Percentiles rank a stretch among this genome's conserved stretches.
phyloP scores from a whole-genome alignment of 2,329 filamentous ascomycete genomes.

The Madurella fahalii region DNA sequence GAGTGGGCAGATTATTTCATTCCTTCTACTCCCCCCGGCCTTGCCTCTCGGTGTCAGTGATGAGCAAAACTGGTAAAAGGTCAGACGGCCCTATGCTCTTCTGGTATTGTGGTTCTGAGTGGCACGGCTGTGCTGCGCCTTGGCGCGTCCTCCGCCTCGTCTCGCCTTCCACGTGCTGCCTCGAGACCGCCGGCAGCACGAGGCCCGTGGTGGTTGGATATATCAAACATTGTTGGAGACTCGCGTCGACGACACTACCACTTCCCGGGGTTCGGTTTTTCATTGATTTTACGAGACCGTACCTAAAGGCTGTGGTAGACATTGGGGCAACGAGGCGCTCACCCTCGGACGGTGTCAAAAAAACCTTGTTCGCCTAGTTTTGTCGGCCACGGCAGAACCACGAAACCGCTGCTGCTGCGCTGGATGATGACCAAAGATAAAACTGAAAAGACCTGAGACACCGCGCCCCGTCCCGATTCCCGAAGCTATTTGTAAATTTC shows the following conservation, averaged over 20 bases:
- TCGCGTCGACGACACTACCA: slow-evolving; percentile 32
- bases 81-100: slow-evolving; percentile 38
- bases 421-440: slow-evolving; percentile 47
- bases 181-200: slow-evolving; percentile 18
- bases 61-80: slow-evolving; percentile 46
- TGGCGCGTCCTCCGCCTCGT: slow-evolving; percentile 22
- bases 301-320: slow-evolving; percentile 40
- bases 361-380: slow-evolving; percentile 16
- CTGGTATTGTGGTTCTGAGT: slow-evolving; percentile 35
- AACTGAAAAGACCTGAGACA: slow-evolving; percentile 78
- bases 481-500: slow-evolving; percentile 7
- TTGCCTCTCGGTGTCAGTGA: slow-evolving; percentile 35
- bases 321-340: slow-evolving; percentile 12
- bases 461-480: slow-evolving; percentile 7
- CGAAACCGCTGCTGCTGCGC: slow-evolving; percentile 48
- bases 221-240: slow-evolving; percentile 19
- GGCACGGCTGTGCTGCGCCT: slow-evolving; percentile 22
- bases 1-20: slow-evolving; percentile 8
- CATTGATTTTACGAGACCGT: slow-evolving; percentile 47
- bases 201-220: slow-evolving; percentile 18
- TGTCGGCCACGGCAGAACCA: slow-evolving; percentile 18
- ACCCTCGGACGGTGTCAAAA: slow-evolving; percentile 7
- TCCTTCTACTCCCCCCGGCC: not conserved
- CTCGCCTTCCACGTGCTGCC: slow-evolving; percentile 15
- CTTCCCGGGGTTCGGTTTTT: slow-evolving; percentile 51